Evolutionary conservation across 2,329 filamentous ascomycete species (phyloP), one percentile per base, ranked within the genome.

Genomic region (Dactylellina haptotyla): DNA sequence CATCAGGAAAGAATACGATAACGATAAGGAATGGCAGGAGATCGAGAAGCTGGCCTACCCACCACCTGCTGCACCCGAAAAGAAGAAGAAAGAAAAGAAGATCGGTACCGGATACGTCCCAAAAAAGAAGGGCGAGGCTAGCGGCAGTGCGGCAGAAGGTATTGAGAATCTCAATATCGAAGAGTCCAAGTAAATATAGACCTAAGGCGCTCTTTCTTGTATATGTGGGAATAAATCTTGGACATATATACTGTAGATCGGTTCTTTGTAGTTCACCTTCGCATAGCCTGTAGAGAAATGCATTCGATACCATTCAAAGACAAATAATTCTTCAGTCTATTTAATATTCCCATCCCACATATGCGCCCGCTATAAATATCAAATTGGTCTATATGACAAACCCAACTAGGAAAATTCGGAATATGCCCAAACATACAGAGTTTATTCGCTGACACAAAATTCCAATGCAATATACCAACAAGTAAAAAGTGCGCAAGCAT

Each of bases 31-130:
- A 79, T 98, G 93, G 93, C 90, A 96, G 82, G 87, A 88, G 66
- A 85, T 92, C 61, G 86, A 89, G 56, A 80, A 86, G 58, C 89
- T 90, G 80, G 95, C 93, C 28, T 99, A 98, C 85, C 95, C 95
- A 16, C 87, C 87, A 0, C 84, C 85, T 0, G 83, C 84, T 25
- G 81, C 83, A 2, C 85, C 87, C 76, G 85, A 86, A 80, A 89
- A 92, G 83, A 90, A 92, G 82, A 84, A 85, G 76, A 87, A 87
- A 78, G 81, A 86, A 77, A 90, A 90, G 84, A 91, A 91, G 83
- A 84, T 84, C 32, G 77, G 77, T 23, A 77, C 76, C 1, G 76
- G 77, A 14, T 78, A 78, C 30, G 61, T 76, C 8, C 69, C 69
- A 9, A 77, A 76, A 28, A 75, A 76, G n/a, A 77, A 78, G 56